phyloP scores from a whole-genome alignment of 139 green algal genomes.

The Spirogloea muscicola region DNA sequence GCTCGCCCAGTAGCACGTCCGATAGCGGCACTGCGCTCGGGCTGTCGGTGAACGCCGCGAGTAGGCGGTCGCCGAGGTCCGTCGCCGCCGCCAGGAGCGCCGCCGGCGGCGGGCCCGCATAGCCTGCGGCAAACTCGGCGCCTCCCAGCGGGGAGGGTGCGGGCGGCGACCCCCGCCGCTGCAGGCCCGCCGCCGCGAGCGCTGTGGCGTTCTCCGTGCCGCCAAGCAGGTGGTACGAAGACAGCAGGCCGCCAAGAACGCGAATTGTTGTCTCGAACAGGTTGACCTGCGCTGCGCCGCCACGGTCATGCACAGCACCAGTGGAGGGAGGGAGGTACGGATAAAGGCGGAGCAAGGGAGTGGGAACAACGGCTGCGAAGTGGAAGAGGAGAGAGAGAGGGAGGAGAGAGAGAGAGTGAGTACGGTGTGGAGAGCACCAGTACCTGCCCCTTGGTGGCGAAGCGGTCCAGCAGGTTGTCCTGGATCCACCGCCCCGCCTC shows the following conservation, averaged over 20 bases:
- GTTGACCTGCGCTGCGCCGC: too few species aligned
- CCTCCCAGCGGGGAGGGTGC: slow-evolving; percentile 34
- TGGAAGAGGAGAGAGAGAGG: too few species aligned
- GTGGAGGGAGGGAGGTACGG: too few species aligned
- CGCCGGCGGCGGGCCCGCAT: slow-evolving; percentile 1
- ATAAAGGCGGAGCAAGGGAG: too few species aligned
- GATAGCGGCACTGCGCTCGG: slow-evolving; percentile 40
- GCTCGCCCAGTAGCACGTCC: slow-evolving; percentile 48
- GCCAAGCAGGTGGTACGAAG: slow-evolving; percentile 66
- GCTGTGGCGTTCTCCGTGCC: background rate
- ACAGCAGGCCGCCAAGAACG: slow-evolving; percentile 81
- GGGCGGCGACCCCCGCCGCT: slow-evolving; percentile 50
- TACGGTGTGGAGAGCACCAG: too few species aligned
- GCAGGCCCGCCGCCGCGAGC: too few species aligned
- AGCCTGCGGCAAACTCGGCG: background rate
- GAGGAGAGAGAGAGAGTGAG: too few species aligned
- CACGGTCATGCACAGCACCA: too few species aligned
- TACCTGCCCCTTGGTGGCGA: background rate
- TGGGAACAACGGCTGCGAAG: too few species aligned
- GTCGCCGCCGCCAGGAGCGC: slow-evolving; percentile 44
- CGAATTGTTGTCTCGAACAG: slow-evolving; percentile 94
- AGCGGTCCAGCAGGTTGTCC: background rate
- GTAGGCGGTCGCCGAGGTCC: slow-evolving; percentile 56
- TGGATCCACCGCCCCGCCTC: slow-evolving; percentile 61
- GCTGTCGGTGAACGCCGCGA: slow-evolving; percentile 68